phyloP scores from a whole-genome alignment of 768 basidiomycete species.

The Leccinum obscurum region DNA sequence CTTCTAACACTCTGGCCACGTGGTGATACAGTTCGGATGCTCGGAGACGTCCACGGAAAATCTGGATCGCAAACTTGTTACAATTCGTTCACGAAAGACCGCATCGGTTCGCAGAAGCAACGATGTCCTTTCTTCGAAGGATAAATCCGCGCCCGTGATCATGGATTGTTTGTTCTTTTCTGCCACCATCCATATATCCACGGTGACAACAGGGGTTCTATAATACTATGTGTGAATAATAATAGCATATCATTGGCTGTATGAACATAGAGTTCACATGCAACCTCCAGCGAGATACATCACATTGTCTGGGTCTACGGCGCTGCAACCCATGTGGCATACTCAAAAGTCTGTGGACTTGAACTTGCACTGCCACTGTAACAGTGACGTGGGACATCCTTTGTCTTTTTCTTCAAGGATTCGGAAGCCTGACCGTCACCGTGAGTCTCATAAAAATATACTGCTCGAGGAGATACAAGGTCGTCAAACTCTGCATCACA shows the following conservation, averaged over 20 bases:
- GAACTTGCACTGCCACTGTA: too few relatives aligned
- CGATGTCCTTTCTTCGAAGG: conserved; percentile 17
- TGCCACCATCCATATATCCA: not conserved
- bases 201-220: not conserved
- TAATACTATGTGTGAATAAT: conserved; percentile 4
- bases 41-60: conserved; percentile 5
- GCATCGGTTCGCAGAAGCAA: conserved; percentile 5
- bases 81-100: conserved; percentile 14
- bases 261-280: conserved; percentile 46
- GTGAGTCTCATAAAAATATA: too few relatives aligned
- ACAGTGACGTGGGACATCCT: too few relatives aligned
- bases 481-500: not conserved
- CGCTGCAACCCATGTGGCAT: conserved; percentile 39
- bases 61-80: conserved; percentile 17
- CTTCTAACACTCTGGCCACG: not conserved
- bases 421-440: not conserved
- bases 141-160: conserved; percentile 12
- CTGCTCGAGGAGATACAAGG: not conserved
- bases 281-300: conserved; percentile 62
- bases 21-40: conserved; percentile 4
- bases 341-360: too few relatives aligned
- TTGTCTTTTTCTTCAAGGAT: not conserved
- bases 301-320: conserved; percentile 52
- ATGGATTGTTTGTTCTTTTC: not conserved
- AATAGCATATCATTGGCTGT: not conserved